Conservation (phyloP, 352 stramenopile genomes). For the Albugo laibachii region DNA sequence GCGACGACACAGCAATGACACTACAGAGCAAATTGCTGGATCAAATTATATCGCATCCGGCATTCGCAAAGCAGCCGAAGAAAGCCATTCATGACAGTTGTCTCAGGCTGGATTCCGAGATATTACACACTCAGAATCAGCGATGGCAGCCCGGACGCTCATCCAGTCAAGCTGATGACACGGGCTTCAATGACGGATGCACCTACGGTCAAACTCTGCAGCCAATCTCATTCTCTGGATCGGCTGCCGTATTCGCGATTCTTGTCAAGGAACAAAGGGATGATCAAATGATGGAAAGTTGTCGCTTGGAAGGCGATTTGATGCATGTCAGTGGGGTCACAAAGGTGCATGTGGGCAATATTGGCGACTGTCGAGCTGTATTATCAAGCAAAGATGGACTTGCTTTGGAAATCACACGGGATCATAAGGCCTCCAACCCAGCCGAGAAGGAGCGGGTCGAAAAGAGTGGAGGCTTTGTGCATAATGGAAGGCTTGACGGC, state of each 20-base stretch:
- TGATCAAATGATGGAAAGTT: too few species aligned
- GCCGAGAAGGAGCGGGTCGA: slow-evolving; percentile 69
- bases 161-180: slow-evolving; percentile 16
- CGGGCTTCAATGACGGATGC: slow-evolving; percentile 16
- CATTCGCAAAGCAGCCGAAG: slow-evolving; percentile 28
- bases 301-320: too few species aligned
- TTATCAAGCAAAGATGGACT: slow-evolving; percentile 48
- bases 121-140: slow-evolving; percentile 54
- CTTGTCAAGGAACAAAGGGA: slow-evolving; percentile 16
- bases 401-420: slow-evolving; percentile 62
- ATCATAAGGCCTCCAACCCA: slow-evolving; percentile 73
- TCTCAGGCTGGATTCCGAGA: slow-evolving; percentile 43
- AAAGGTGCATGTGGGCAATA: slow-evolving; percentile 62
- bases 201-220: slow-evolving; percentile 11
- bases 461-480: slow-evolving; percentile 59
- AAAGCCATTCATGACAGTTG: slow-evolving; percentile 33
- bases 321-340: neutral
- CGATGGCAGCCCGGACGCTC: slow-evolving; percentile 41
- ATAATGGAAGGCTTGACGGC: slow-evolving; percentile 76
- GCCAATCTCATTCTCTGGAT: slow-evolving; percentile 74
- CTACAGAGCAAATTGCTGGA: slow-evolving; percentile 68
- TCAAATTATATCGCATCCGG: slow-evolving; percentile 33
- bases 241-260: slow-evolving; percentile 40
- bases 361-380: slow-evolving; percentile 81
- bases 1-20: slow-evolving; percentile 48